Evolutionary conservation across 805 yeast genomes (phyloP).

Genomic region (Saturnispora bothae): DNA sequence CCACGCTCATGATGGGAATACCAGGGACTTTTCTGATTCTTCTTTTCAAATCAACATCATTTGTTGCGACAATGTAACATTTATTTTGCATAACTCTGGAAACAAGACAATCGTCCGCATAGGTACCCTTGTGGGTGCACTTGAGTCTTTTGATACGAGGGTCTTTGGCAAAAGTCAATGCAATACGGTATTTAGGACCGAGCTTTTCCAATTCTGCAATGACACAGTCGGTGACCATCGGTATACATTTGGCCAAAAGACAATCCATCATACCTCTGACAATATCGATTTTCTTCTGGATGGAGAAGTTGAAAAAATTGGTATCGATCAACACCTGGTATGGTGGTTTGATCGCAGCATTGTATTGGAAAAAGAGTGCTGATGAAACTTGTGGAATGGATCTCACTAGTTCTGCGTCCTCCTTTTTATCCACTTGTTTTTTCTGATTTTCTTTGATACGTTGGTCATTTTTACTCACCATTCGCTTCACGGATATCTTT

Average conservation of each 20-base stretch:
- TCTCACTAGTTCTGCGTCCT: constrained; percentile 69
- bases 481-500: constrained; percentile 91
- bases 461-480: constrained; percentile 63
- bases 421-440: constrained; percentile 29
- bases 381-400: constrained; percentile 90
- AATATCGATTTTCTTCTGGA: constrained; percentile 88
- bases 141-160: constrained; percentile 81
- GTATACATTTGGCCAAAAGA: constrained; percentile 88
- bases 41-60: constrained; percentile 93
- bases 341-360: constrained; percentile 94
- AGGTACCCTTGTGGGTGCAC: constrained; percentile 91
- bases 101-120: constrained; percentile 96
- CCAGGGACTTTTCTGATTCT: constrained; percentile 95
- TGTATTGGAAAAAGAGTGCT: constrained; percentile 89
- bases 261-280: constrained; percentile 98
- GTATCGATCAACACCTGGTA: constrained; percentile 94
- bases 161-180: constrained; percentile 84
- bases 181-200: constrained; percentile 91
- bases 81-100: constrained; percentile 91
- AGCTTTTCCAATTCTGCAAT: constrained; percentile 95
- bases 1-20: constrained; percentile 94
- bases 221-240: constrained; percentile 93
- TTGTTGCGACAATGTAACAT: constrained; percentile 94
- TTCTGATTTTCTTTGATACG: constrained; percentile 39
- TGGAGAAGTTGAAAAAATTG: constrained; percentile 91